Evolutionary conservation across 1,139 yeast genomes (phyloP), one percentile per base, ranked within the genome.

Genomic region (Saccharomyces hybrid): DNA sequence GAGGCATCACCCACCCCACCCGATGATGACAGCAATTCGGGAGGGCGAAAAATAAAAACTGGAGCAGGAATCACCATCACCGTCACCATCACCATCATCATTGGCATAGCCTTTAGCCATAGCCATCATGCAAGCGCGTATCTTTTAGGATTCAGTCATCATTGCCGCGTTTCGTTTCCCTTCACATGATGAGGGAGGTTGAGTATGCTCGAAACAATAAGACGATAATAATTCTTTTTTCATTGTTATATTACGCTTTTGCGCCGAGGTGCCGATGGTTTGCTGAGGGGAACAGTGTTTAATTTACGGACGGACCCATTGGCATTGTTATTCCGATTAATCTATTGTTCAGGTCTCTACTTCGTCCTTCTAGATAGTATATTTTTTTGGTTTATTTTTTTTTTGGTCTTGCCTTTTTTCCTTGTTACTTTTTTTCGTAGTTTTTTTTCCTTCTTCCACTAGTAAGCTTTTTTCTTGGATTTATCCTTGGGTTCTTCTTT

Each of bases 1-100:
- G 44, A 38, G 44, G n/a, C 44, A 38, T 38, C 44, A 38, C 44
- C 44, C 44, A 38, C 44, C 44, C 44, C 44, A 38, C 44, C 44
- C 44, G 44, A 8, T 38, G 44, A 38, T 38, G 44, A 38, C 44
- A 38, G 44, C 44, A 38, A 38, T 38, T 38, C 44, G 44, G 44
- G 25, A 38, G 44, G 23, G 44, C 44, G 26, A 38, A 38, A 34
- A 38, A 38, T 20, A 16, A 16, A 38, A 38, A 38, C 44, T 38
- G 44, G 44, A 38, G 44, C 44, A 38, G 44, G 13, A 38, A 38
- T 16, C 11, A 20, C 23, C 44, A 38, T 38, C 44, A 38, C 25
- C 44, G 13, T 38, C 44, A 20, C 44, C 44, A 38, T 38, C 25
- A 11, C 23, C 23, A 38, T 38, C 44, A 9, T 16, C 20, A 38